These are phyloP conservation scores for Hypericum perforatum DNA, from an alignment of 345 rosid genomes.

Conservation along the genomic window DNA sequence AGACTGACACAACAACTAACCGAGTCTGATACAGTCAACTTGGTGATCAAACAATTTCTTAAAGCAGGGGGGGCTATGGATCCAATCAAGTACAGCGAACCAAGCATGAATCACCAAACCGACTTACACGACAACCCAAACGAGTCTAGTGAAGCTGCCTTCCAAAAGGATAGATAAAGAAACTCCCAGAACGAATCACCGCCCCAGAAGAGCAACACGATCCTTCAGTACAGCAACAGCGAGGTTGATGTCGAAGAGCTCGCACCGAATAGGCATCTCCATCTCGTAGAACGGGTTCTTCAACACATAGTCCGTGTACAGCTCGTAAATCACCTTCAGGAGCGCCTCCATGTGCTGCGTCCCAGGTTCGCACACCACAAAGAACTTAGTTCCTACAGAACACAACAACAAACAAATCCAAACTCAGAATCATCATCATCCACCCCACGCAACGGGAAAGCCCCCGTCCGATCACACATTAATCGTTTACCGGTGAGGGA, in stretches of 20 bases:
- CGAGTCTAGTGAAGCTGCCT: background rate
- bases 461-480: too few relatives aligned
- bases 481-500: conserved; percentile 87
- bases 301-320: conserved; percentile 84
- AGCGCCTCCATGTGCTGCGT: conserved; percentile 76
- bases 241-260: conserved; percentile 82
- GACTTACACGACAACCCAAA: too few relatives aligned
- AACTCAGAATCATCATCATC: background rate
- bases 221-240: conserved; percentile 77
- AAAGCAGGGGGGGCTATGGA: too few relatives aligned
- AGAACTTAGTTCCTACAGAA: conserved; percentile 77
- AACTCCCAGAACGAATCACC: conserved; percentile 16
- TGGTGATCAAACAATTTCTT: too few relatives aligned
- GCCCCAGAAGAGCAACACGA: conserved; percentile 57
- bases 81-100: too few relatives aligned
- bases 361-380: conserved; percentile 90
- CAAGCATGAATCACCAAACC: too few relatives aligned
- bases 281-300: conserved; percentile 98
- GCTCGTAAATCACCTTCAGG: conserved; percentile 63
- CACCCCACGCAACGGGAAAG: too few relatives aligned
- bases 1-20: too few relatives aligned
- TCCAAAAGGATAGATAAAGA: background rate
- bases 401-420: background rate
- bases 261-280: conserved; percentile 99
- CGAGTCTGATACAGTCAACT: too few relatives aligned